Evolutionary conservation across 1,284 basidiomycete genomes (phyloP).

Genomic region (Salmacisia buchloeana): DNA sequence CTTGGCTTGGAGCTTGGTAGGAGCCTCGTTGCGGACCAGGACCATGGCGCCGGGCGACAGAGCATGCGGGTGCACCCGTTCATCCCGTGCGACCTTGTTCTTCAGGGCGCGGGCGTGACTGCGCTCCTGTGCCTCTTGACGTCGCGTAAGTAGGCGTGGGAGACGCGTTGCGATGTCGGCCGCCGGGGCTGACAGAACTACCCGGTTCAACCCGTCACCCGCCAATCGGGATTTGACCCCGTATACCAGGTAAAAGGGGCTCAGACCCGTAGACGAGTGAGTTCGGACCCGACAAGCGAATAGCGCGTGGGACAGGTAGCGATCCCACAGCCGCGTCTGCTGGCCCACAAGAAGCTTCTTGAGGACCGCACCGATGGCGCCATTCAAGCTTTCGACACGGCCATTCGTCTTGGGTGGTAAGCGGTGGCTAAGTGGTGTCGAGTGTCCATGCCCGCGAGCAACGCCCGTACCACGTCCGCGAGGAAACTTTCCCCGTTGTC

Average conservation of each 20-base stretch:
- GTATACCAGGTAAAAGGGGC: conserved; percentile 10
- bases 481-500: conserved; percentile 10
- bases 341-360: not conserved
- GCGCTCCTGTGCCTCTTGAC: not conserved
- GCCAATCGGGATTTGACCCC: conserved; percentile 8
- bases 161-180: not conserved
- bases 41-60: no score
- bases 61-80: no score
- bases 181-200: not conserved
- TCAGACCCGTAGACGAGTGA: not conserved
- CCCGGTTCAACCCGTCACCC: not conserved
- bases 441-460: not conserved
- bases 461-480: not conserved
- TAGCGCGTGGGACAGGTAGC: not conserved
- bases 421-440: conserved; percentile 5
- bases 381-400: conserved; percentile 15
- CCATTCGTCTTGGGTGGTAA: conserved; percentile 19
- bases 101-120: no score
- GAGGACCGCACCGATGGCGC: not conserved
- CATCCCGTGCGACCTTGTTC: no score
- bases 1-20: no score
- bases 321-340: conserved; percentile 11
- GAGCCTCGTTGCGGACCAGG: no score
- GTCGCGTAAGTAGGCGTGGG: not conserved
- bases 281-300: conserved; percentile 8